Evolutionary conservation across 2,329 filamentous ascomycete genomes (phyloP).

Genomic region (Colletotrichum liaoningense): DNA sequence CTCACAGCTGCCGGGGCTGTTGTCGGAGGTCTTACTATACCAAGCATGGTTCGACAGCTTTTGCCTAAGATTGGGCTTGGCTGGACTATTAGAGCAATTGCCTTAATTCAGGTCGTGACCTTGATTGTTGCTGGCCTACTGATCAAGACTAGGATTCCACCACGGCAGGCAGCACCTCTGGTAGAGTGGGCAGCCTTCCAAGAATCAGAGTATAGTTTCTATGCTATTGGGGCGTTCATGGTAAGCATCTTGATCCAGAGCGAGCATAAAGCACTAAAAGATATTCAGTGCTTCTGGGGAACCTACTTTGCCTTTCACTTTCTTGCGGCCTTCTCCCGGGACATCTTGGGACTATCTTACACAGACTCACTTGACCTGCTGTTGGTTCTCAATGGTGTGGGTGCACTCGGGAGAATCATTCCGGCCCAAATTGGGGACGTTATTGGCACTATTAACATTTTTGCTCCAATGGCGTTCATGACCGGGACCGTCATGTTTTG

Average conservation of each 20-base stretch:
- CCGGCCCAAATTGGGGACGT: conserved; percentile 60
- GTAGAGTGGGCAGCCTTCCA: conserved; percentile 59
- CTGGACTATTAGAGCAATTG: conserved; percentile 70
- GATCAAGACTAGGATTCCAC: conserved; percentile 54
- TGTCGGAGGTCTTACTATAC: conserved; percentile 67
- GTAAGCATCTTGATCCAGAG: background rate
- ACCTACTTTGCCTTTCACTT: conserved; percentile 72
- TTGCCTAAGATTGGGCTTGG: conserved; percentile 66
- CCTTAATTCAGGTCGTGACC: conserved; percentile 66
- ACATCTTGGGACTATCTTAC: conserved; percentile 45
- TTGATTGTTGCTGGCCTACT: conserved; percentile 50
- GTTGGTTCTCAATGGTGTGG: conserved; percentile 65
- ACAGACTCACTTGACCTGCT: conserved; percentile 55
- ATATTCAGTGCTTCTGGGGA: conserved; percentile 57
- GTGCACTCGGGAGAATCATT: conserved; percentile 60
- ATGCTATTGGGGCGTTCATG: conserved; percentile 48
- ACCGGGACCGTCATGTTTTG: conserved; percentile 42
- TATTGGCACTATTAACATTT: conserved; percentile 62
- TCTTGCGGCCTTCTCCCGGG: conserved; percentile 60
- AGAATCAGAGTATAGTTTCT: conserved; percentile 57
- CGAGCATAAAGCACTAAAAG: conserved; percentile 30
- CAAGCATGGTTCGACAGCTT: conserved; percentile 66
- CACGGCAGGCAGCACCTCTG: conserved; percentile 51
- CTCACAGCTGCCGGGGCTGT: conserved; percentile 70
- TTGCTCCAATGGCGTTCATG: conserved; percentile 51